Evolutionary conservation across 2,329 filamentous ascomycete species (phyloP).

Genomic region (Alternaria novae-zelandiae): DNA sequence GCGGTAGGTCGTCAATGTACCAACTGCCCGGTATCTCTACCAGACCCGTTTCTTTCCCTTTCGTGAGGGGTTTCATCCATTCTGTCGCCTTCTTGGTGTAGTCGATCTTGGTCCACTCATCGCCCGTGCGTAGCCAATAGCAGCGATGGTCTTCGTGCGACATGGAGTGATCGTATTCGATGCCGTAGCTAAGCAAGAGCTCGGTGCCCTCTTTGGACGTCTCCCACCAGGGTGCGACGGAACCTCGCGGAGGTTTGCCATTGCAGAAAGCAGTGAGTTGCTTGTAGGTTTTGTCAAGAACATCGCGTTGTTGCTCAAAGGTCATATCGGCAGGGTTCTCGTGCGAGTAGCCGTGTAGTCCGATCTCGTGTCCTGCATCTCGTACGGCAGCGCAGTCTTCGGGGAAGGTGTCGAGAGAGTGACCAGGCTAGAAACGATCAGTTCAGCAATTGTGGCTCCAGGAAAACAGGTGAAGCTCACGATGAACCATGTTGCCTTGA

Average conservation of each 20-base stretch:
- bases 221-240: constrained; percentile 80
- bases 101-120: constrained; percentile 72
- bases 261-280: constrained; percentile 73
- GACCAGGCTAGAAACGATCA: constrained; percentile 53
- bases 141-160: constrained; percentile 69
- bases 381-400: constrained; percentile 67
- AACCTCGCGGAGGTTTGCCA: constrained; percentile 73
- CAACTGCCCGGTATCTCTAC: constrained; percentile 71
- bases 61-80: constrained; percentile 71
- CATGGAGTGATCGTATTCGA: constrained; percentile 74
- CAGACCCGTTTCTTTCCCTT: constrained; percentile 66
- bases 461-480: constrained; percentile 63
- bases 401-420: constrained; percentile 70
- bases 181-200: constrained; percentile 68
- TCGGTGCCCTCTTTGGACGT: constrained; percentile 71
- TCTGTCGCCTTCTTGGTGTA: constrained; percentile 66
- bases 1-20: constrained; percentile 67
- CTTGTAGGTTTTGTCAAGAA: constrained; percentile 75
- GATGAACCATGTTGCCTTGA: constrained; percentile 73
- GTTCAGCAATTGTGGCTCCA: fast-evolving
- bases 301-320: constrained; percentile 75
- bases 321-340: constrained; percentile 77
- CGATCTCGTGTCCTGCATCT: constrained; percentile 70
- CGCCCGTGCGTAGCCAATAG: constrained; percentile 69
- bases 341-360: constrained; percentile 74